Evolutionary conservation across 2,329 filamentous ascomycete genomes (phyloP).

Genomic region (Penicillium sumatraense): DNA sequence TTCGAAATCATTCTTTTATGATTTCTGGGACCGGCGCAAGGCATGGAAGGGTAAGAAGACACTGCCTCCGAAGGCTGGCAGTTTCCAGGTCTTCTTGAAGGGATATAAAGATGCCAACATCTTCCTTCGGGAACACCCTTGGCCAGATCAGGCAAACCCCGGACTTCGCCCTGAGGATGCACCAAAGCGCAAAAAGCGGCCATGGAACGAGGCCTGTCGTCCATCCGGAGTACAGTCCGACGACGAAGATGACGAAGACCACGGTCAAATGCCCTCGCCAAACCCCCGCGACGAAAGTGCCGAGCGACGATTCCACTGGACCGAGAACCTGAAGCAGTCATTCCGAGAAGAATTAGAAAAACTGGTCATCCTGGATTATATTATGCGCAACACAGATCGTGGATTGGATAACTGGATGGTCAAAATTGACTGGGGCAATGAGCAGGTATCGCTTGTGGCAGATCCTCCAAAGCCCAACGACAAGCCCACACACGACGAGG

Average conservation of each 20-base stretch:
- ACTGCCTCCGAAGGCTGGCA: slow-evolving; percentile 87
- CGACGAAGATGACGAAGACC: slow-evolving; percentile 54
- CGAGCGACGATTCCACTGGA: slow-evolving; percentile 75
- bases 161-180: slow-evolving; percentile 72
- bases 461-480: slow-evolving; percentile 74
- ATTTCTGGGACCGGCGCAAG: slow-evolving; percentile 91
- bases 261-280: slow-evolving; percentile 45
- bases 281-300: slow-evolving; percentile 52
- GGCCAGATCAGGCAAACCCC: slow-evolving; percentile 83
- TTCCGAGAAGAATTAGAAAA: slow-evolving; percentile 97
- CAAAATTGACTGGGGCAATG: slow-evolving; percentile 83
- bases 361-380: slow-evolving; percentile 95
- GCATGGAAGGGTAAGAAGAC: slow-evolving; percentile 86
- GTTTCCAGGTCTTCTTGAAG: slow-evolving; percentile 96
- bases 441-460: slow-evolving; percentile 82
- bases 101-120: slow-evolving; percentile 97
- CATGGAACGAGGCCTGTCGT: slow-evolving; percentile 83
- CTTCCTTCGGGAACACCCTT: slow-evolving; percentile 92
- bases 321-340: slow-evolving; percentile 81
- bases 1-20: slow-evolving; percentile 97
- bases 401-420: slow-evolving; percentile 99
- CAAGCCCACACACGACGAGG: slow-evolving; percentile 50
- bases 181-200: slow-evolving; percentile 68
- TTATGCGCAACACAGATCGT: slow-evolving; percentile 98
- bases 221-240: slow-evolving; percentile 65